Evolutionary conservation across 2,329 filamentous ascomycete genomes (phyloP).

Genomic region (Pseudocercospora fuligena): DNA sequence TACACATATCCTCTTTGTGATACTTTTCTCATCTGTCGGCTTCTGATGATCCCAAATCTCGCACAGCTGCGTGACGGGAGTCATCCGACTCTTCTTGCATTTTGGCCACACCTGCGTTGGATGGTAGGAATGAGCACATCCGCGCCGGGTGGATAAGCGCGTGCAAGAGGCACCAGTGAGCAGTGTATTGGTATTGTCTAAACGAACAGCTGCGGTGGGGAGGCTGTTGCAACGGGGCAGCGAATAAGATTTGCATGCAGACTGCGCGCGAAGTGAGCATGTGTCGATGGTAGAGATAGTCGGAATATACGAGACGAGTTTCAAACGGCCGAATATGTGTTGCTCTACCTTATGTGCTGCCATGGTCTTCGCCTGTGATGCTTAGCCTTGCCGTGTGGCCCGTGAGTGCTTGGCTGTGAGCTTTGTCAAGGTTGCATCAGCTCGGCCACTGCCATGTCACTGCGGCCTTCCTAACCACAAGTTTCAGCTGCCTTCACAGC

Average conservation of each 20-base stretch:
- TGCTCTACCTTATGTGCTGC: not conserved
- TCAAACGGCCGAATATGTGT: not conserved
- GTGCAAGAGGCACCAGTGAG: slow-evolving; percentile 14
- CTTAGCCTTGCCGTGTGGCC: not conserved
- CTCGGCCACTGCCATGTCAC: too few relatives aligned
- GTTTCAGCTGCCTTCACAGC: not conserved
- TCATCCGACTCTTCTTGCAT: slow-evolving; percentile 21
- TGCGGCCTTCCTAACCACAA: not conserved
- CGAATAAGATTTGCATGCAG: slow-evolving; percentile 13
- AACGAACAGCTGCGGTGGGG: slow-evolving; percentile 16
- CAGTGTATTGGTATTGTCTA: slow-evolving; percentile 32
- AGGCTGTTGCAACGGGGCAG: not conserved
- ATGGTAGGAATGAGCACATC: slow-evolving; percentile 18
- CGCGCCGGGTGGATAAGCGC: slow-evolving; percentile 8
- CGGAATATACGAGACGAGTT: slow-evolving; percentile 19
- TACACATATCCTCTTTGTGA: not conserved
- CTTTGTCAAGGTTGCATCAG: not conserved
- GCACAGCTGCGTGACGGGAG: slow-evolving; percentile 14
- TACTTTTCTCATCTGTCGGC: slow-evolving; percentile 17
- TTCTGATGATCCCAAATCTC: slow-evolving; percentile 11
- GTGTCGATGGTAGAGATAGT: slow-evolving; percentile 19
- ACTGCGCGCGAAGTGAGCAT: slow-evolving; percentile 14
- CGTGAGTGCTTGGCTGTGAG: not conserved
- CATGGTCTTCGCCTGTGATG: not conserved
- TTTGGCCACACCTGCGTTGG: slow-evolving; percentile 30